Conservation (phyloP, 2,329 filamentous ascomycete genomes). For the Dendrostoma leiphaemia region DNA sequence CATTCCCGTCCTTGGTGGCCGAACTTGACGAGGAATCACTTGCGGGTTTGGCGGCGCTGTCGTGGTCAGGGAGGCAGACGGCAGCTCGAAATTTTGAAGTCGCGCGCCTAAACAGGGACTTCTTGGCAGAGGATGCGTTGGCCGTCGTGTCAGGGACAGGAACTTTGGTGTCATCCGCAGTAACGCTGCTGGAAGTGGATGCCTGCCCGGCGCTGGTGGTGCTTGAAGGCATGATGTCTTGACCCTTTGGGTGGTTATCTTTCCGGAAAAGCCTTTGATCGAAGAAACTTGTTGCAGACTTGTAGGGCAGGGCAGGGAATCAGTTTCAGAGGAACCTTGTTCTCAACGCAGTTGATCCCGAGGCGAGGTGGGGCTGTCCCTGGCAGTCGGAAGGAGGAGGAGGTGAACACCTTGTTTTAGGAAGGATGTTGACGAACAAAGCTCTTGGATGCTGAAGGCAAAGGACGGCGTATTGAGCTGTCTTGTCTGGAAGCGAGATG, state of each 20-base stretch:
- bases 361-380: too few relatives aligned
- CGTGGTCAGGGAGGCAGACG: constrained; percentile 2
- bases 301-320: too few relatives aligned
- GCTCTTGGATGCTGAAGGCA: too few relatives aligned
- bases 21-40: not conserved
- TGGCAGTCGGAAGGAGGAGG: too few relatives aligned
- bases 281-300: too few relatives aligned
- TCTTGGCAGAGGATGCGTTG: not conserved
- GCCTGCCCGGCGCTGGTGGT: not conserved
- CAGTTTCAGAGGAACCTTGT: too few relatives aligned
- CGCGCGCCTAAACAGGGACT: constrained; percentile 8
- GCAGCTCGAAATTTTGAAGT: constrained; percentile 8
- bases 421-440: too few relatives aligned
- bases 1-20: not conserved
- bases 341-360: too few relatives aligned
- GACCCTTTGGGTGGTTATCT: not conserved
- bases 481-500: too few relatives aligned
- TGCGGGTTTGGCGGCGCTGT: not conserved
- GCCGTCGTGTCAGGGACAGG: not conserved
- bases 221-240: constrained; percentile 10
- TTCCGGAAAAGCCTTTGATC: not conserved
- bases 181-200: constrained; percentile 12
- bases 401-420: too few relatives aligned
- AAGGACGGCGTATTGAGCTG: too few relatives aligned
- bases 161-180: constrained; percentile 6